Conservation (phyloP, 345 rosid genomes). For the Rhizophora mangle region DNA sequence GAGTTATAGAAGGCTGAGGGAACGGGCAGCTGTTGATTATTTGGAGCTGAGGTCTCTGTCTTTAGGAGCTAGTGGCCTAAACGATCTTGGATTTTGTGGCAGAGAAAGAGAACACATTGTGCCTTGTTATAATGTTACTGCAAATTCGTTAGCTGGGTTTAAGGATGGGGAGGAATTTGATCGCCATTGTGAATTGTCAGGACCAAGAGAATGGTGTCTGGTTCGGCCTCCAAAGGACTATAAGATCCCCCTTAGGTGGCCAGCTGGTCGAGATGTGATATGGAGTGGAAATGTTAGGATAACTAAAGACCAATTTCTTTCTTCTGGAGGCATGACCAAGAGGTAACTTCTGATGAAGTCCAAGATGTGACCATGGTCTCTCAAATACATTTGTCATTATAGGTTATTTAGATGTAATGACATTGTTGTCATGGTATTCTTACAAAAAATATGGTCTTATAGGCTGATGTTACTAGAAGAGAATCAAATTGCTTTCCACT, state of each 20-base stretch:
- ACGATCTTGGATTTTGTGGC: slow-evolving; percentile 71
- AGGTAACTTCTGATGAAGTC: slow-evolving; percentile 40
- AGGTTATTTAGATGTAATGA: neutral
- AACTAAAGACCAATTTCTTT: slow-evolving; percentile 94
- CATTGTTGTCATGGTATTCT: neutral
- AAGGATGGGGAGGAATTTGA: slow-evolving; percentile 85
- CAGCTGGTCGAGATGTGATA: slow-evolving; percentile 88
- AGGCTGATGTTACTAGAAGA: slow-evolving; percentile 98
- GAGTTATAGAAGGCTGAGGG: slow-evolving; percentile 80
- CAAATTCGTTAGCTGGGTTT: slow-evolving; percentile 66
- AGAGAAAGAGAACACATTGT: slow-evolving; percentile 86
- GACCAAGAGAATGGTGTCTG: slow-evolving; percentile 51
- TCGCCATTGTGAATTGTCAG: slow-evolving; percentile 76
- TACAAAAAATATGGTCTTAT: neutral
- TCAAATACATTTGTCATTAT: neutral
- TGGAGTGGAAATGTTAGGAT: slow-evolving; percentile 97
- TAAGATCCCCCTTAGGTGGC: slow-evolving; percentile 93
- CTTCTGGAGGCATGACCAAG: slow-evolving; percentile 93
- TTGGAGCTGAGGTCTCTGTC: slow-evolving; percentile 71
- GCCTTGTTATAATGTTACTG: slow-evolving; percentile 84
- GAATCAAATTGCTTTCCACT: slow-evolving; percentile 95
- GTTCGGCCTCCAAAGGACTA: slow-evolving; percentile 95
- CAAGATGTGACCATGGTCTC: neutral
- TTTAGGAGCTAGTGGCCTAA: slow-evolving; percentile 45
- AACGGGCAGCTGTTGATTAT: slow-evolving; percentile 82